phyloP scores from a whole-genome alignment of 257 asterid genomes.

The Hygrophila difformis region DNA sequence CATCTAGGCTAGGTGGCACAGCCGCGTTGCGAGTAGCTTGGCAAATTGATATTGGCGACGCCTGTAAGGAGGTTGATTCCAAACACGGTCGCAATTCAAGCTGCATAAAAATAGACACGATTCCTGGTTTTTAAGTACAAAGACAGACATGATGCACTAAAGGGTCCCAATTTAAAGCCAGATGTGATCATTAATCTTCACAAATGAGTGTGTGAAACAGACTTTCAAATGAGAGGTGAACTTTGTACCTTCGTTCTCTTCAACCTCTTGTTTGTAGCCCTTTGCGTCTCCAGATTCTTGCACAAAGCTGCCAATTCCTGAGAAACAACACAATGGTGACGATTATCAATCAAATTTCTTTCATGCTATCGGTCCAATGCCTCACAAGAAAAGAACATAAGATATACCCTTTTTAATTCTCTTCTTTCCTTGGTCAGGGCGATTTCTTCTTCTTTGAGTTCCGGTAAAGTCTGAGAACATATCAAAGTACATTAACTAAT shows the following conservation, averaged over 20 bases:
- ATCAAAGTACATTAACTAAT: not conserved
- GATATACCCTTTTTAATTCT: slow-evolving; percentile 55
- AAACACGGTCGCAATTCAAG: no score
- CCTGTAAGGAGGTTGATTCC: no score
- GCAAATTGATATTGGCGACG: no score
- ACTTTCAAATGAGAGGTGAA: not conserved
- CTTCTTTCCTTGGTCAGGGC: slow-evolving; percentile 44
- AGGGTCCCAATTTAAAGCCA: no score
- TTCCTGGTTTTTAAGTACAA: no score
- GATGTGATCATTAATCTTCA: no score
- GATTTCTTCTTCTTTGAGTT: slow-evolving; percentile 51
- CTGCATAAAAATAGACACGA: no score
- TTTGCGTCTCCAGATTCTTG: slow-evolving; percentile 38
- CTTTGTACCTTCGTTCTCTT: slow-evolving; percentile 60
- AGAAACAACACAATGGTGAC: slow-evolving; percentile 10
- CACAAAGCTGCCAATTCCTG: slow-evolving; percentile 51
- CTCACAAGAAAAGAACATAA: not conserved
- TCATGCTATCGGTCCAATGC: not conserved
- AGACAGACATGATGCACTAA: no score
- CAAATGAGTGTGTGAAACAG: no score
- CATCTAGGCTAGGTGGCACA: no score
- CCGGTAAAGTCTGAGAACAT: slow-evolving; percentile 38
- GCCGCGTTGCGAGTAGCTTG: no score
- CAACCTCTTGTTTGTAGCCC: slow-evolving; percentile 35
- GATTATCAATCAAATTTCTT: not conserved